phyloP scores from a whole-genome alignment of 305 asterid genomes.

The Fraxinus nigra region DNA sequence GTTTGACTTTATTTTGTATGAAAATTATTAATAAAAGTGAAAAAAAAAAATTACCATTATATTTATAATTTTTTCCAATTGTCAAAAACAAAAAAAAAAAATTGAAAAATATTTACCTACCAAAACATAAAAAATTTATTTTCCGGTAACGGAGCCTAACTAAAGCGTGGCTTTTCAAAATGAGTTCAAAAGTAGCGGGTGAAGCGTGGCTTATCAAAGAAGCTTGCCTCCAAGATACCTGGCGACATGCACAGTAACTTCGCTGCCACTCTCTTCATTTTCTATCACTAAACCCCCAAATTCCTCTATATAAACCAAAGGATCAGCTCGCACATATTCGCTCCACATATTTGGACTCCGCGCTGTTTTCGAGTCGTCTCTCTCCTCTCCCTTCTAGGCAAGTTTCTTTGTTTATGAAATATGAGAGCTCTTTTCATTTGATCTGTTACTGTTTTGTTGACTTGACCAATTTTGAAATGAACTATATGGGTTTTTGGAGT shows the following conservation, averaged over 20 bases:
- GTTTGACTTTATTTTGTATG: no score
- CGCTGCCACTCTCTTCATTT: background rate
- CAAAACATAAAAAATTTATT: no score
- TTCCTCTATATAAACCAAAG: background rate
- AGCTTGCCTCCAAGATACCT: background rate
- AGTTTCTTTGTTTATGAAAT: constrained; percentile 2
- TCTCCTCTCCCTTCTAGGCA: background rate
- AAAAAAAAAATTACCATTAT: no score
- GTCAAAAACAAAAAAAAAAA: no score
- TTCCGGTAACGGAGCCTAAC: no score
- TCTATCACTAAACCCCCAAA: background rate
- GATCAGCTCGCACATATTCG: background rate
- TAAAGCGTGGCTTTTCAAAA: no score
- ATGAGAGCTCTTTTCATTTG: background rate
- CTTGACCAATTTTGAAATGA: background rate
- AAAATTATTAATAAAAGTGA: no score
- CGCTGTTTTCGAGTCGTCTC: background rate
- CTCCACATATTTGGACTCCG: background rate
- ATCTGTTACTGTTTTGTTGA: background rate
- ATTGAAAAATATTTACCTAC: no score
- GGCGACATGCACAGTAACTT: background rate
- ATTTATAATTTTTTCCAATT: no score
- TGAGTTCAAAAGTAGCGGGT: background rate
- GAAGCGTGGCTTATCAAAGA: background rate
- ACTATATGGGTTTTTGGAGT: background rate